Evolutionary conservation across 2,329 filamentous ascomycete genomes (phyloP).

Genomic region (Alternaria sp.): DNA sequence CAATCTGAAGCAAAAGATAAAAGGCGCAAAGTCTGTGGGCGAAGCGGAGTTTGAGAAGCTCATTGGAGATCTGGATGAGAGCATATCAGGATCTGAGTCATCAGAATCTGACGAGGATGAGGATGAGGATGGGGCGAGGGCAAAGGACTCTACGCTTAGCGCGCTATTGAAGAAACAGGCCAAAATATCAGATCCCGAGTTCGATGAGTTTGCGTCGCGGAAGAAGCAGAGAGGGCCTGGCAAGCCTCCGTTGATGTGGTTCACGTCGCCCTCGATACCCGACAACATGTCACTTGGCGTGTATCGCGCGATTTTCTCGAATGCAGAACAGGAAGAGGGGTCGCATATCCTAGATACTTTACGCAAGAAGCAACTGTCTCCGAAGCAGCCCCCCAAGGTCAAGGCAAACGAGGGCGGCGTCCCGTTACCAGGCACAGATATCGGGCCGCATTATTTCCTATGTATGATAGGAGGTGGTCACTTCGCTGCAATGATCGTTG

Average conservation of each 20-base stretch:
- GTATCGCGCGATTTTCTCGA: slow-evolving; percentile 82
- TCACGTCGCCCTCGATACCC: slow-evolving; percentile 77
- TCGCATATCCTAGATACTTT: slow-evolving; percentile 71
- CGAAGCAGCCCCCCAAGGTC: slow-evolving; percentile 59
- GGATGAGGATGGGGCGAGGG: slow-evolving; percentile 54
- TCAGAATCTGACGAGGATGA: slow-evolving; percentile 79
- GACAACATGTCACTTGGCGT: slow-evolving; percentile 82
- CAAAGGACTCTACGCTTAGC: slow-evolving; percentile 76
- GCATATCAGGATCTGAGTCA: slow-evolving; percentile 82
- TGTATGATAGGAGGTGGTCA: slow-evolving; percentile 99
- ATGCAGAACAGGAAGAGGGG: slow-evolving; percentile 72
- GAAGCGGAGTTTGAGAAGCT: slow-evolving; percentile 88
- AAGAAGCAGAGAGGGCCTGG: slow-evolving; percentile 65
- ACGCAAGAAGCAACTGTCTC: slow-evolving; percentile 77
- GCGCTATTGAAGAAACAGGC: slow-evolving; percentile 85
- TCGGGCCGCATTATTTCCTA: slow-evolving; percentile 87
- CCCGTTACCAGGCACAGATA: slow-evolving; percentile 64
- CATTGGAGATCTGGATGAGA: slow-evolving; percentile 86
- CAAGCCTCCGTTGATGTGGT: slow-evolving; percentile 84
- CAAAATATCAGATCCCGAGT: slow-evolving; percentile 68
- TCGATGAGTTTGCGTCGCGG: slow-evolving; percentile 58
- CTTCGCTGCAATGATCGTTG: slow-evolving; percentile 96
- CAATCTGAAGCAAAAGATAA: slow-evolving; percentile 90
- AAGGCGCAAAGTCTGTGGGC: slow-evolving; percentile 73
- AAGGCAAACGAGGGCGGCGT: slow-evolving; percentile 67